Percentiles rank a stretch among this genome's conserved stretches.
phyloP scores from a whole-genome alignment of 139 green algal genomes.

The Coelastrella sp. region DNA sequence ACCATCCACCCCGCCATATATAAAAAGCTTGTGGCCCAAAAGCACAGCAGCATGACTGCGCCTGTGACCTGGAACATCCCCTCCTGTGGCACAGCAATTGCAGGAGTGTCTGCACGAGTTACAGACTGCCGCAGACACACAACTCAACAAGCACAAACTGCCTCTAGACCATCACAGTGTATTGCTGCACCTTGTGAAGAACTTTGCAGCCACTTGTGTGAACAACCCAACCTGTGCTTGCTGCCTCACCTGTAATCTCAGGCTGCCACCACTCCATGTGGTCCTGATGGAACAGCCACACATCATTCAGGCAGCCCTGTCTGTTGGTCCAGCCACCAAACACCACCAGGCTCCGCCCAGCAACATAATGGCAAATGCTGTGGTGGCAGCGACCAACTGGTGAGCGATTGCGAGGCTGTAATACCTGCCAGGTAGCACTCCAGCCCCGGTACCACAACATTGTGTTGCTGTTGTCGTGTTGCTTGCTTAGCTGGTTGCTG shows the following conservation, averaged over 20 bases:
- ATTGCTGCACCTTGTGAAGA: too few species aligned
- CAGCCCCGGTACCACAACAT: not conserved
- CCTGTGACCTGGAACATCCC: constrained; percentile 30
- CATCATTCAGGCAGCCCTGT: constrained; percentile 49
- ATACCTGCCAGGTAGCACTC: not conserved
- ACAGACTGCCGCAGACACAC: too few species aligned
- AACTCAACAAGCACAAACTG: not conserved
- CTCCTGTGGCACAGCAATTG: not conserved
- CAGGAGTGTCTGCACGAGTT: constrained; percentile 28
- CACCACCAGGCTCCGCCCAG: constrained; percentile 48
- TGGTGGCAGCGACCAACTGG: constrained; percentile 62
- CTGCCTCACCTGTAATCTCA: constrained; percentile 42
- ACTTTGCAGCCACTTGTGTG: too few species aligned
- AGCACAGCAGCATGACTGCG: constrained; percentile 60
- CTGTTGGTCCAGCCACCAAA: constrained; percentile 62
- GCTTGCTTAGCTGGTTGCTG: not conserved
- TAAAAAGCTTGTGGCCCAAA: constrained; percentile 46
- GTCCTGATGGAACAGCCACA: constrained; percentile 63
- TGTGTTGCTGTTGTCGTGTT: not conserved
- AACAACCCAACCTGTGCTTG: not conserved
- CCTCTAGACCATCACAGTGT: not conserved
- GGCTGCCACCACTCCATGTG: constrained; percentile 63
- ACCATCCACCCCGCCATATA: constrained; percentile 60
- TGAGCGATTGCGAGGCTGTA: constrained; percentile 41
- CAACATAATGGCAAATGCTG: constrained; percentile 37